These are phyloP conservation scores for Syzygium grande DNA, from an alignment of 345 rosid genomes.

Conservation along the genomic window DNA sequence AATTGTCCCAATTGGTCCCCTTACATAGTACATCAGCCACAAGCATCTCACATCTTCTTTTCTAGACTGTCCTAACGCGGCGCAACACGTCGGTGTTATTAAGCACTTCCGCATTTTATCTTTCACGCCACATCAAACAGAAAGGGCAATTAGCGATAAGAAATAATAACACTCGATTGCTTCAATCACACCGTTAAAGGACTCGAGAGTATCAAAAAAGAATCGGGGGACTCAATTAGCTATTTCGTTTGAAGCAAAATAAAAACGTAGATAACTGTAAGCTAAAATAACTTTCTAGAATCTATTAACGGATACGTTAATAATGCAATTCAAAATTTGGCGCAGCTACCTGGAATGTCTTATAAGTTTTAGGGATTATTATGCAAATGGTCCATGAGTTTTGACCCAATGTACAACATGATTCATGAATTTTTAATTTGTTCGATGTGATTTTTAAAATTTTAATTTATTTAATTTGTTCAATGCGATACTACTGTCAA, in stretches of 20 bases:
- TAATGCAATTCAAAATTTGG: no score
- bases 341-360: rapidly evolving
- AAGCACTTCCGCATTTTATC: not conserved
- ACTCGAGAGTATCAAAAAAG: no score
- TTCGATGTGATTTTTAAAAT: rapidly evolving
- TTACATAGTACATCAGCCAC: not conserved
- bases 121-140: not conserved
- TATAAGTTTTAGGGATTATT: no score
- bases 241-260: no score
- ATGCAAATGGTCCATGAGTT: rapidly evolving
- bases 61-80: not conserved
- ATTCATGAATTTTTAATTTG: no score
- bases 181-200: not conserved
- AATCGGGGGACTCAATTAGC: not conserved
- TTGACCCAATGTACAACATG: rapidly evolving
- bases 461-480: no score
- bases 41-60: not conserved
- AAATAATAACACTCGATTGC: rapidly evolving
- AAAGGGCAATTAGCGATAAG: not conserved
- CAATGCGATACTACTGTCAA: no score
- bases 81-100: not conserved
- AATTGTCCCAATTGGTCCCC: not conserved
- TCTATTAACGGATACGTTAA: not conserved
- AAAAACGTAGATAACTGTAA: rapidly evolving
- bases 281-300: not conserved